Percentiles rank a stretch among this genome's conserved stretches.
Evolutionary conservation across 1,139 yeast genomes (phyloP).

Genomic region (Groenewaldozyma auringiensis): DNA sequence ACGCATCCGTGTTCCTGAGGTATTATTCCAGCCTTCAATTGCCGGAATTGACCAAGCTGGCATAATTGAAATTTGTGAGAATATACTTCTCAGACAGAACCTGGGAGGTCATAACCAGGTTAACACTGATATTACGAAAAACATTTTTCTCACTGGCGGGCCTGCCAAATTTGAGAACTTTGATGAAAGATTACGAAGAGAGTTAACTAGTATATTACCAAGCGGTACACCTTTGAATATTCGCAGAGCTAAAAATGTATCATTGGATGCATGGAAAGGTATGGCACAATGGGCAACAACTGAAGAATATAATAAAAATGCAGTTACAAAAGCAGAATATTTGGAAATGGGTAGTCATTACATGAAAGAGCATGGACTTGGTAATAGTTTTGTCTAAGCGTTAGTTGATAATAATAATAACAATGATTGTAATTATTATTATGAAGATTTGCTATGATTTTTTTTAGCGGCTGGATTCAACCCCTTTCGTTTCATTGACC

Average conservation of each 20-base stretch:
- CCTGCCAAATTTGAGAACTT: constrained; percentile 59
- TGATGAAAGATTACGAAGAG: constrained; percentile 54
- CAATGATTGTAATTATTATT: constrained; percentile 1
- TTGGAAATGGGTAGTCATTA: constrained; percentile 87
- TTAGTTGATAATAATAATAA: background rate
- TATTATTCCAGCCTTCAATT: constrained; percentile 85
- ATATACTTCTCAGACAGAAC: constrained; percentile 53
- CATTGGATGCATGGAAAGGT: constrained; percentile 86
- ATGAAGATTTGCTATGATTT: constrained; percentile 1
- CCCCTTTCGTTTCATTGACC: constrained; percentile 72
- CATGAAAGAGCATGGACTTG: constrained; percentile 77
- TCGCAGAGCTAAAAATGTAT: constrained; percentile 57
- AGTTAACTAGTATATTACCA: constrained; percentile 66
- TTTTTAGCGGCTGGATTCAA: constrained; percentile 50
- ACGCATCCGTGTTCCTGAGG: constrained; percentile 86
- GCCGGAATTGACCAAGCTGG: constrained; percentile 98
- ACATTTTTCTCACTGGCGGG: constrained; percentile 85
- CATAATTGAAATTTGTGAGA: constrained; percentile 65
- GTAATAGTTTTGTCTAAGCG: constrained; percentile 38
- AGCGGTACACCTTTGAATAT: constrained; percentile 56
- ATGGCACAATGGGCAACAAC: constrained; percentile 73
- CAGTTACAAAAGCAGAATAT: constrained; percentile 63
- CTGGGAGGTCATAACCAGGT: constrained; percentile 33
- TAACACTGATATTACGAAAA: constrained; percentile 29
- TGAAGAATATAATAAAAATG: constrained; percentile 40